These are phyloP conservation scores for Bipolaris bicolor DNA, from an alignment of 2,329 filamentous ascomycete species.

Conservation along the genomic window DNA sequence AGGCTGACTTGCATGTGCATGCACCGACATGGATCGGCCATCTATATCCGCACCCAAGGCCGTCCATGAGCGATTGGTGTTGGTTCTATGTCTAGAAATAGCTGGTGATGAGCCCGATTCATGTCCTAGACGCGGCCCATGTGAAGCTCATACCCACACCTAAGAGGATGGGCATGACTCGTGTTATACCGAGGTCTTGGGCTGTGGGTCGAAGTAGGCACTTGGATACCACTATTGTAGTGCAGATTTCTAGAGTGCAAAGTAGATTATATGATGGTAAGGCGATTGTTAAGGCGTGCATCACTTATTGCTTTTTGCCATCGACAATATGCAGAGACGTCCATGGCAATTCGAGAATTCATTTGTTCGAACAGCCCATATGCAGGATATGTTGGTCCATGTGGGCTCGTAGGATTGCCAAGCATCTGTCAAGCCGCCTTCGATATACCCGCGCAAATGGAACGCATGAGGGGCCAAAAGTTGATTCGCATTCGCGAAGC, in stretches of 20 bases:
- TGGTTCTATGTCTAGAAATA: not conserved
- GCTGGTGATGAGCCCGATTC: not conserved
- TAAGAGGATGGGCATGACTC: not conserved
- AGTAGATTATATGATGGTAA: not conserved
- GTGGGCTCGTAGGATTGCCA: not conserved
- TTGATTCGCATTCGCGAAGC: not conserved
- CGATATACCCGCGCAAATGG: not conserved
- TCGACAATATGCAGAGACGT: not conserved
- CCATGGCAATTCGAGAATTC: not conserved
- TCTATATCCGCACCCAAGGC: not conserved
- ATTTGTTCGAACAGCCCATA: not conserved
- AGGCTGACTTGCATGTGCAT: not conserved
- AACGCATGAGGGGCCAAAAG: slow-evolving; percentile 1
- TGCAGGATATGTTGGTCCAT: not conserved
- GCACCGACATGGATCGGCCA: slow-evolving; percentile 9
- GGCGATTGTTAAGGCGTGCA: not conserved
- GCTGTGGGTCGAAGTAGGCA: not conserved
- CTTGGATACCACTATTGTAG: not conserved
- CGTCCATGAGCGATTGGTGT: not conserved
- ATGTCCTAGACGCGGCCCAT: not conserved
- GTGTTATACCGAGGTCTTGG: not conserved
- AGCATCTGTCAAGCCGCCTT: not conserved
- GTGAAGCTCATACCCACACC: not conserved
- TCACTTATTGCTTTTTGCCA: not conserved
- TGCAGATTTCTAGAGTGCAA: not conserved